These are phyloP conservation scores for Brassica hybrid DNA, from an alignment of 441 rosid genomes.

Conservation along the genomic window DNA sequence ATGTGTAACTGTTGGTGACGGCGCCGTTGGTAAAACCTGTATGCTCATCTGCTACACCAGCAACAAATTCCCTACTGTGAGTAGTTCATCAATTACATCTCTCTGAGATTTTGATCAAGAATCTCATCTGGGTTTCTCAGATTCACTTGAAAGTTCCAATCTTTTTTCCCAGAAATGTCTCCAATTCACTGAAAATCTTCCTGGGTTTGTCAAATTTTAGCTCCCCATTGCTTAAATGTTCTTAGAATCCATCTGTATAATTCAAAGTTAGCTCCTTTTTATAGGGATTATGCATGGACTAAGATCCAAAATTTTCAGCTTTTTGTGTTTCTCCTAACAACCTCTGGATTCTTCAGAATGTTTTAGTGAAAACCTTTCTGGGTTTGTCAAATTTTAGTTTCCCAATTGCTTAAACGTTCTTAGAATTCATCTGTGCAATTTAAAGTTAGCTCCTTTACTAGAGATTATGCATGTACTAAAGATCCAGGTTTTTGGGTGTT, in stretches of 20 bases:
- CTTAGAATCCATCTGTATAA: too few species aligned
- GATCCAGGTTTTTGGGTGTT: background rate
- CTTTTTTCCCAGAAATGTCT: background rate
- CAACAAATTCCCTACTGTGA: constrained; percentile 80
- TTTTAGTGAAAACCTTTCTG: too few species aligned
- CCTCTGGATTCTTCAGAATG: background rate
- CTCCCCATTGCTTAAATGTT: too few species aligned
- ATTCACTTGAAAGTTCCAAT: constrained; percentile 25
- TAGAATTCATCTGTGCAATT: too few species aligned
- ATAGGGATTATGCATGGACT: background rate
- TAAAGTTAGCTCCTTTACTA: constrained; percentile 18
- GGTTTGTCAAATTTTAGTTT: too few species aligned
- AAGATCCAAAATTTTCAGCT: background rate
- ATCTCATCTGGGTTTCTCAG: constrained; percentile 39
- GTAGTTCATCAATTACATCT: constrained; percentile 43
- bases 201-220: too few species aligned
- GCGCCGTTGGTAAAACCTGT: too few species aligned
- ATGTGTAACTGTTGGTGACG: too few species aligned
- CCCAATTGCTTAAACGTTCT: too few species aligned
- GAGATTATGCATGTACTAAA: background rate
- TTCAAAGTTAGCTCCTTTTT: constrained; percentile 24
- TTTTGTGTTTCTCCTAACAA: background rate
- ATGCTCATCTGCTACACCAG: constrained; percentile 60
- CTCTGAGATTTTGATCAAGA: background rate
- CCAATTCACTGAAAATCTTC: too few species aligned